Conservation (phyloP, 768 basidiomycete genomes). For the Naganishia randhawae region DNA sequence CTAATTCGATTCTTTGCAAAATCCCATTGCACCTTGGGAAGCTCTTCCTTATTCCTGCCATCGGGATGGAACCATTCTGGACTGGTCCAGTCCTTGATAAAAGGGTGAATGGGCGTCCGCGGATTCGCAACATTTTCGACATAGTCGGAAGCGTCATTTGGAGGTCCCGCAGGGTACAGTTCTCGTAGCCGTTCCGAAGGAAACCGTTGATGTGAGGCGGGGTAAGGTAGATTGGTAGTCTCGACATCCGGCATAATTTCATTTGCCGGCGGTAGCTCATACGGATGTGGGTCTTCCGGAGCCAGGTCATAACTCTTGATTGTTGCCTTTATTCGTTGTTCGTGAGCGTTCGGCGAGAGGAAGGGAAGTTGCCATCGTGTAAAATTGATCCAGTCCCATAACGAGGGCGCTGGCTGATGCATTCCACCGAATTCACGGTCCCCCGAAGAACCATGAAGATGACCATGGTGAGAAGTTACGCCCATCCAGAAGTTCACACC, state of each 20-base stretch:
- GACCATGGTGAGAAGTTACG: neutral
- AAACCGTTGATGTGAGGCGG: slow-evolving; percentile 4
- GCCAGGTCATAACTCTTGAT: slow-evolving; percentile 13
- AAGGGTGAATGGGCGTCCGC: slow-evolving; percentile 11
- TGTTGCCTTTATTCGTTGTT: neutral
- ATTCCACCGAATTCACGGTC: neutral
- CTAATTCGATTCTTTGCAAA: slow-evolving; percentile 33
- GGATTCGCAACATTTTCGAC: neutral
- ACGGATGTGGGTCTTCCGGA: slow-evolving; percentile 23
- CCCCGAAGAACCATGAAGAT: neutral
- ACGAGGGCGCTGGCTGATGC: neutral
- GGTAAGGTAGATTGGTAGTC: slow-evolving; percentile 1
- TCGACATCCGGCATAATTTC: slow-evolving; percentile 21
- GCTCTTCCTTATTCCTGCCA: slow-evolving; percentile 32
- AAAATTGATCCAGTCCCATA: neutral
- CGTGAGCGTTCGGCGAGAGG: neutral
- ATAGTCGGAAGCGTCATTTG: neutral
- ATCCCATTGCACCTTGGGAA: slow-evolving; percentile 38
- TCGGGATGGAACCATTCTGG: slow-evolving; percentile 28
- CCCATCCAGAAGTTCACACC: neutral
- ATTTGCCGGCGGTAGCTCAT: slow-evolving; percentile 10
- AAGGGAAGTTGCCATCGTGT: neutral
- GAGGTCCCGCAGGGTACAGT: slow-evolving; percentile 20
- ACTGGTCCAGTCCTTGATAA: slow-evolving; percentile 24
- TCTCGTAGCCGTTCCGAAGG: slow-evolving; percentile 4